Evolutionary conservation across 306 rosid genomes (phyloP), one percentile per base, ranked within the genome.

Genomic region (Spatholobus suberectus): DNA sequence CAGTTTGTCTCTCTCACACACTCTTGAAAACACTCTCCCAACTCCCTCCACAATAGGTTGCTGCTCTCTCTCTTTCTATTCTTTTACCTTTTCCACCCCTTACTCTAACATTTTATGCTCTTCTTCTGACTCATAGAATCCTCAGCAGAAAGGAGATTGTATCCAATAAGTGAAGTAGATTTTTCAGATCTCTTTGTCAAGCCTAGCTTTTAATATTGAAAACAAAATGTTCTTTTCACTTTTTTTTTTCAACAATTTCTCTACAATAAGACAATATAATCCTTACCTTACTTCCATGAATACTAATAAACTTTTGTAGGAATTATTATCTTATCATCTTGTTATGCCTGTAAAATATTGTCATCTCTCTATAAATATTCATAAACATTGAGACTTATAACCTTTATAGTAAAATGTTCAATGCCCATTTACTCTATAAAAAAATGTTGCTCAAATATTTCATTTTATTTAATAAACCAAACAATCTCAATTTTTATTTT

Each of bases 1-100:
- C 82, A 76, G 79, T 63, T 3, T 57, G 13, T 79, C 76, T 57
- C 61, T 41, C 24, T n/a, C n/a, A n/a, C n/a, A n/a, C n/a, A n/a
- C n/a, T 21, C 55, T 41, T 82, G 89, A 86, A 82, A 86, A 78
- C 82, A 27, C 86, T 86, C 86, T 78, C 76, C 41, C 89, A 86
- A 82, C 84, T 55, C 75, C 55, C 89, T 79, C 84, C 89, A 86
- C 86, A 67, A n/a, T n/a, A n/a, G n/a, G n/a, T n/a, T n/a, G n/a
- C n/a, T n/a, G n/a, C n/a, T n/a, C n/a, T n/a, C n/a, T n/a, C 44
- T 11, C 24, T 32, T 2, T 4, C 14, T 47, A 5, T 43, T 17
- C 3, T 1, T 46, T 58, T 80, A 0, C 23, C 40, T 32, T 14
- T 17, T 5, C 23, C 18, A 37, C 32, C 10, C 13, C 15, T 74